phyloP scores from a whole-genome alignment of 352 stramenopile genomes.

The Phytophthora syringae region DNA sequence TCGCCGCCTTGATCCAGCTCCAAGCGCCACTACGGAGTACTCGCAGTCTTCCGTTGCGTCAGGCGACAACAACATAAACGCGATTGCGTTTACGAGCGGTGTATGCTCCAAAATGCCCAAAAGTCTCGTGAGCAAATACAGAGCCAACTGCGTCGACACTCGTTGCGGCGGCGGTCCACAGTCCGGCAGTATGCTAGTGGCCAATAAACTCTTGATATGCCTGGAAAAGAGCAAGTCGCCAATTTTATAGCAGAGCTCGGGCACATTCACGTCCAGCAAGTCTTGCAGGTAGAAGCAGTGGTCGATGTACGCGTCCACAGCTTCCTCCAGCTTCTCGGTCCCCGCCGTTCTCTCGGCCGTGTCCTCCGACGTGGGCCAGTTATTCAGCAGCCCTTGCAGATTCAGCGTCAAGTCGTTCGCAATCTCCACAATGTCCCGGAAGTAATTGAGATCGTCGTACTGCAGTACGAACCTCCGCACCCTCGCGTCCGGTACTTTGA shows the following conservation, averaged over 20 bases:
- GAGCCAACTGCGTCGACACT: slow-evolving; percentile 75
- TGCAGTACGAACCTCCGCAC: slow-evolving; percentile 79
- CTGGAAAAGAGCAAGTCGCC: slow-evolving; percentile 73
- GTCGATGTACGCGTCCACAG: slow-evolving; percentile 83
- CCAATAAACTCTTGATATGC: slow-evolving; percentile 75
- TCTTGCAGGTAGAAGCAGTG: slow-evolving; percentile 89
- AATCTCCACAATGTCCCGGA: slow-evolving; percentile 80
- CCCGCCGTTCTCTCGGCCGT: slow-evolving; percentile 23
- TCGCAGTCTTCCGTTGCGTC: slow-evolving; percentile 66
- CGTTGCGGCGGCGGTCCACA: slow-evolving; percentile 75
- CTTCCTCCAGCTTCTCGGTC: slow-evolving; percentile 82
- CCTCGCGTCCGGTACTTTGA: slow-evolving; percentile 77
- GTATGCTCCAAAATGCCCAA: slow-evolving; percentile 81
- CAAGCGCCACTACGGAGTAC: slow-evolving; percentile 68
- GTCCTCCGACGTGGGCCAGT: slow-evolving; percentile 39
- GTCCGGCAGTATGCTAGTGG: slow-evolving; percentile 77
- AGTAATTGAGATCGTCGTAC: slow-evolving; percentile 82
- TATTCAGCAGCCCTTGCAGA: slow-evolving; percentile 79
- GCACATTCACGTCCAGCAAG: slow-evolving; percentile 82
- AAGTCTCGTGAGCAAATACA: slow-evolving; percentile 80
- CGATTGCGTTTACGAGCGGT: slow-evolving; percentile 82
- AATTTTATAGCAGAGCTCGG: slow-evolving; percentile 84
- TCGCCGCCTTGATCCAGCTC: slow-evolving; percentile 43
- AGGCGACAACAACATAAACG: slow-evolving; percentile 75
- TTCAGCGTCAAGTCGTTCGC: slow-evolving; percentile 71